phyloP scores from a whole-genome alignment of 805 yeast species.

The Starmera amethionina region DNA sequence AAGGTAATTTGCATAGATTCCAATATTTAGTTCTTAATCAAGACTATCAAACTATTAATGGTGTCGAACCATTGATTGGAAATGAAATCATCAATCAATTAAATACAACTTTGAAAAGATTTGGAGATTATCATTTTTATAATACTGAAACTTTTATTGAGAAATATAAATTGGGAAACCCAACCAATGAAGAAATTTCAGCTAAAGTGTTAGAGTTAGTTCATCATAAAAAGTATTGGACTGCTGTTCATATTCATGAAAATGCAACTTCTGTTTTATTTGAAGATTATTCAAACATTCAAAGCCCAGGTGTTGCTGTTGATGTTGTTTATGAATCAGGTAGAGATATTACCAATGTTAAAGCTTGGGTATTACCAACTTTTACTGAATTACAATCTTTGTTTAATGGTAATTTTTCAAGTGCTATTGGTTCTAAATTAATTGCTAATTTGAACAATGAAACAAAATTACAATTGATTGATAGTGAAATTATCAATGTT shows the following conservation, averaged over 20 bases:
- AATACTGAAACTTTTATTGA: slow-evolving; percentile 16
- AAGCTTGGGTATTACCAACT: slow-evolving; percentile 33
- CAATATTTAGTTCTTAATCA: slow-evolving; percentile 23
- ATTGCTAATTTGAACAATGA: slow-evolving; percentile 18
- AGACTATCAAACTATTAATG: slow-evolving; percentile 18
- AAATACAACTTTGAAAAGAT: slow-evolving; percentile 40
- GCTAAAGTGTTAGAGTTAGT: slow-evolving; percentile 34
- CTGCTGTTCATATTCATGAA: slow-evolving; percentile 40
- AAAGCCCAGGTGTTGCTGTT: slow-evolving; percentile 29
- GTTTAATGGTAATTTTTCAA: slow-evolving; percentile 14
- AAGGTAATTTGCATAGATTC: slow-evolving; percentile 14
- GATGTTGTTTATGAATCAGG: slow-evolving; percentile 50
- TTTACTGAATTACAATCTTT: slow-evolving; percentile 25
- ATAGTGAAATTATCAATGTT: slow-evolving; percentile 17
- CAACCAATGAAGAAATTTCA: slow-evolving; percentile 10
- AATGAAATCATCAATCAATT: slow-evolving; percentile 28
- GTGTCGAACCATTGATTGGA: slow-evolving; percentile 12
- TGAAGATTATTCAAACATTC: slow-evolving; percentile 18
- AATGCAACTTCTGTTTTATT: slow-evolving; percentile 32
- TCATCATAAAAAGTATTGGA: slow-evolving; percentile 54
- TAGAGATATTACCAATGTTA: slow-evolving; percentile 46
- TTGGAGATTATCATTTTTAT: slow-evolving; percentile 31
- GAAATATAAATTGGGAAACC: slow-evolving; percentile 6
- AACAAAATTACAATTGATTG: slow-evolving; percentile 14
- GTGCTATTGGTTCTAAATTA: slow-evolving; percentile 18